Percentiles rank a stretch among this genome's conserved stretches.
These are phyloP conservation scores for Phycomyces blakesleeanus DNA, from an alignment of 192 early-diverging fungal genomes.

Conservation along the genomic window DNA sequence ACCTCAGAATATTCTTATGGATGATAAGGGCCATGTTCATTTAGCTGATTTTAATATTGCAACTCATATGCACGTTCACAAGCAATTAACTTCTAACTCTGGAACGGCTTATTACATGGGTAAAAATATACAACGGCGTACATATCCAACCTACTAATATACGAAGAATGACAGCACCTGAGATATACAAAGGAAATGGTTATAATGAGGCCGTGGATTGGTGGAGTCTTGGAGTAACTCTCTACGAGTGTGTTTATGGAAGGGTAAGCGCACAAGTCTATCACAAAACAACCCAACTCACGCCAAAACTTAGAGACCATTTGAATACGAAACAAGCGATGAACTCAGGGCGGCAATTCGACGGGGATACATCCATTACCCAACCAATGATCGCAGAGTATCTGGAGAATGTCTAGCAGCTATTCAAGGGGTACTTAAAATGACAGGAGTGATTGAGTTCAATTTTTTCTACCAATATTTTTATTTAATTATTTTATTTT, in stretches of 20 bases:
- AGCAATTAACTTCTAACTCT: slow-evolving; percentile 75
- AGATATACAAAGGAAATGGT: slow-evolving; percentile 61
- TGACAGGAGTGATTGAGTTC: no score
- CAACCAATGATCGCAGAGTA: slow-evolving; percentile 45
- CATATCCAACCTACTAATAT: neutral
- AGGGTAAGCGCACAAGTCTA: slow-evolving; percentile 37
- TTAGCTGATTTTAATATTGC: slow-evolving; percentile 98
- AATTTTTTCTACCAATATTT: no score
- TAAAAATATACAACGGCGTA: slow-evolving; percentile 20
- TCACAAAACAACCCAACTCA: neutral
- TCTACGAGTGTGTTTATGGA: slow-evolving; percentile 86
- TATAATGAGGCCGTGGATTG: slow-evolving; percentile 88
- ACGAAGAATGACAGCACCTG: slow-evolving; percentile 51
- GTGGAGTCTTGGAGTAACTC: slow-evolving; percentile 90
- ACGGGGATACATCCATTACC: slow-evolving; percentile 61
- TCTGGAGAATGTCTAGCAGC: slow-evolving; percentile 64
- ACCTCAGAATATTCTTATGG: slow-evolving; percentile 85
- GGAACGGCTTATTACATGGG: slow-evolving; percentile 92
- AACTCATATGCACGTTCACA: slow-evolving; percentile 53
- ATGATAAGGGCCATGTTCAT: slow-evolving; percentile 79
- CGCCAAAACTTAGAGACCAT: slow-evolving; percentile 33
- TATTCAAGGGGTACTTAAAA: slow-evolving; percentile 56
- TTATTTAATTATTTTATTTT: neutral
- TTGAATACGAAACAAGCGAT: slow-evolving; percentile 55
- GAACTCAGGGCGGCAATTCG: slow-evolving; percentile 63